Evolutionary conservation across 139 green algal species (phyloP), one percentile per base, ranked within the genome.

Genomic region (Haematococcus sp.): DNA sequence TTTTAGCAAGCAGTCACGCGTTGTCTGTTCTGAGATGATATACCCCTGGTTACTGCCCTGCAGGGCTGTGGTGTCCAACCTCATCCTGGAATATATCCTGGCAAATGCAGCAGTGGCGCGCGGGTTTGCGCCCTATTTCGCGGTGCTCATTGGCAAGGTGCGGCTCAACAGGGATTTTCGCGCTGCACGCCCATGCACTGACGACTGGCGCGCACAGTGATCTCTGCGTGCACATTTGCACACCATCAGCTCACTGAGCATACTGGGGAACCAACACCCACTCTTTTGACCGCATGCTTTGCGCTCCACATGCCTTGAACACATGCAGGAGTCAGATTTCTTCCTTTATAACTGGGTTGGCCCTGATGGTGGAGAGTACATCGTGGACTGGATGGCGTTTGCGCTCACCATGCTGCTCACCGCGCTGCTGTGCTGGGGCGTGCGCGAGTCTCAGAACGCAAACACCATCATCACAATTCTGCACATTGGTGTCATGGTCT

Each of bases 71-170:
- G 61, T 68, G 30, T 82, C 75, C 56, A 93, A 91, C 66, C 69
- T 94, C 15, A 78, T 90, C 1, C 69, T 93, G 25, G 88, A 93
- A 35, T 91, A 93, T 68, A 82, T 88, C n/a, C 73, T 93, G 63
- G 81, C 84, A 9, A 79, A 79, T 40, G 89, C 89, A 0, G 88
- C 86, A 0, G 79, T 87, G 19, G 84, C 81, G 2, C 81, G 89
- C 2, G 83, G 82, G 28, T 92, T 91, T 67, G 76, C 86, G 0
- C 83, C 80, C 16, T 94, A 94, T 75, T 82, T 89, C 49, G 82
- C 83, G 44, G 52, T 68, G 30, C 77, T 83, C 9, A 49, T 54
- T 51, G 52, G 52, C 68, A 40, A 27, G 30, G n/a, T n/a, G n/a
- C n/a, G n/a, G n/a, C n/a, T n/a, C 11, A 27, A 30, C 11, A 4